Evolutionary conservation across 805 yeast genomes (phyloP).

Genomic region (Saturnispora mendoncae): DNA sequence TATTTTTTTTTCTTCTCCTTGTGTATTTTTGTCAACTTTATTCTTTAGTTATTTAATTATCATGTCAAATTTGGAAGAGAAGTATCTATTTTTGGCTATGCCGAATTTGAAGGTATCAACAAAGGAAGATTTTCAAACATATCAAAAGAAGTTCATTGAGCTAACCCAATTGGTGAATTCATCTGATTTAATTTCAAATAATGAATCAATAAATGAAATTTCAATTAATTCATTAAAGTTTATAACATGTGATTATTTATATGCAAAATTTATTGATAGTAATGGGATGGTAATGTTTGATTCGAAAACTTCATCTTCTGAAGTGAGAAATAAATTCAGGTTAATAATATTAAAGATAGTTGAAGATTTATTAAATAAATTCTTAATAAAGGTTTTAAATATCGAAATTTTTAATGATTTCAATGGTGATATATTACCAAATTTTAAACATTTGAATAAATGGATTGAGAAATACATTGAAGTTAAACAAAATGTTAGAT

Average conservation of each 20-base stretch:
- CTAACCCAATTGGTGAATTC: conserved; percentile 5
- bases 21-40: too few relatives aligned
- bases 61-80: conserved; percentile 1
- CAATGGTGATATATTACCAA: conserved; percentile 2
- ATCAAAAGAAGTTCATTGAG: conserved; percentile 11
- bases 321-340: conserved; percentile 12
- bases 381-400: neutral
- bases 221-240: conserved; percentile 3
- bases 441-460: conserved; percentile 10
- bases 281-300: conserved; percentile 14
- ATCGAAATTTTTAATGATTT: neutral
- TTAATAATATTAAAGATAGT: conserved; percentile 11
- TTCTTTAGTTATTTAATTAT: too few relatives aligned
- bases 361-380: conserved; percentile 9
- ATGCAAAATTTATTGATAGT: conserved; percentile 14
- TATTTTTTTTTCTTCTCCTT: too few relatives aligned
- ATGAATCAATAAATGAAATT: conserved; percentile 13
- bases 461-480: conserved; percentile 11
- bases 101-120: neutral
- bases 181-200: conserved; percentile 11
- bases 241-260: conserved; percentile 5
- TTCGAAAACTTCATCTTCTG: neutral
- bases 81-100: neutral
- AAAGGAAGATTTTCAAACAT: conserved; percentile 9
- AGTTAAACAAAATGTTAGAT: conserved; percentile 6